Percentiles rank a stretch among this genome's conserved stretches.
Evolutionary conservation across 257 asterid genomes (phyloP).

Genomic region (Nicotiana obtusifolia): DNA sequence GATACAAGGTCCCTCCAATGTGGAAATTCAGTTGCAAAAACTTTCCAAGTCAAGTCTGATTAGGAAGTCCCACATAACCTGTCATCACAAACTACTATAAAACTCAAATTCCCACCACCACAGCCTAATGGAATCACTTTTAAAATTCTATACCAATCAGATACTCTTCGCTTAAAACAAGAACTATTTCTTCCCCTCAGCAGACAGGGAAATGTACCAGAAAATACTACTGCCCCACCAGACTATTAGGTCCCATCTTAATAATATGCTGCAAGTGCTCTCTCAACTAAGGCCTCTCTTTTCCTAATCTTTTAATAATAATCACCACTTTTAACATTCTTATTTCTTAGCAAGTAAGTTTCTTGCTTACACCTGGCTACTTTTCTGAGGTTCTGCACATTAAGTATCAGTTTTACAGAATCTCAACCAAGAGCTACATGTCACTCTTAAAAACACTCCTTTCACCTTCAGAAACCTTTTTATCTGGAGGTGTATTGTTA

Average conservation of each 20-base stretch:
- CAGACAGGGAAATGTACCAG: not conserved
- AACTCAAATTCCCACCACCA: not conserved
- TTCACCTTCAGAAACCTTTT: not conserved
- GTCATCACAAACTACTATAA: not conserved
- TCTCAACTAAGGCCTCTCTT: not conserved
- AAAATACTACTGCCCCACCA: not conserved
- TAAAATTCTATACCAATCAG: not conserved
- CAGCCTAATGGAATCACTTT: not conserved
- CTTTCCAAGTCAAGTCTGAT: conserved; percentile 12
- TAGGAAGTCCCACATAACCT: conserved; percentile 11
- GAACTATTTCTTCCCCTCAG: not conserved
- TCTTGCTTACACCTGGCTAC: not conserved
- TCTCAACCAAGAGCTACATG: not conserved
- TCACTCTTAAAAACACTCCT: not conserved
- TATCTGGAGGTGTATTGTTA: not conserved
- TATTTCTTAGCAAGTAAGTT: not conserved
- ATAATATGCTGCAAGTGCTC: not conserved
- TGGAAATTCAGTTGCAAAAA: conserved; percentile 1
- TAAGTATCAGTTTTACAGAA: not conserved
- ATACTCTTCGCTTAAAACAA: not conserved
- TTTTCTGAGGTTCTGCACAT: not conserved
- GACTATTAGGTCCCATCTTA: not conserved
- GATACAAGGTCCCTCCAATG: conserved; percentile 8
- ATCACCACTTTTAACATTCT: not conserved
- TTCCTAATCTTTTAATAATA: not conserved